Evolutionary conservation across 2,329 filamentous ascomycete genomes (phyloP).

Genomic region (Fusarium napiforme): DNA sequence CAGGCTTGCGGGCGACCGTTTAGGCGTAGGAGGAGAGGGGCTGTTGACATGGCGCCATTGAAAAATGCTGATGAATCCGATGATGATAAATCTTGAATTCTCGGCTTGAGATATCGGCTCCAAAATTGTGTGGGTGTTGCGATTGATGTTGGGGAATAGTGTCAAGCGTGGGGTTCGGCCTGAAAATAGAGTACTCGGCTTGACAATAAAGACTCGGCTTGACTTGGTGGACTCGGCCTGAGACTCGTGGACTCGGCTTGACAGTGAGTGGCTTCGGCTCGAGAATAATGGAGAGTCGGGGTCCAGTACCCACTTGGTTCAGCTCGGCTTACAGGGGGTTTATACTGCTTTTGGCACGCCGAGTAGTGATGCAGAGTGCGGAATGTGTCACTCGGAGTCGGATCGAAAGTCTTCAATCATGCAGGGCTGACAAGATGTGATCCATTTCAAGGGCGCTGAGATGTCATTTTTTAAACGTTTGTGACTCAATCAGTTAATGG

Average conservation of each 20-base stretch:
- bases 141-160: not conserved
- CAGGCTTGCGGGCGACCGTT: constrained; percentile 47
- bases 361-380: constrained; percentile 2
- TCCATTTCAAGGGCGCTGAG: constrained; percentile 27
- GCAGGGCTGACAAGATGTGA: constrained; percentile 34
- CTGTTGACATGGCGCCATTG: constrained; percentile 25
- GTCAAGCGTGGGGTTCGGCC: not conserved
- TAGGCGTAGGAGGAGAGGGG: constrained; percentile 40
- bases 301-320: constrained; percentile 16
- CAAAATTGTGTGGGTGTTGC: not conserved
- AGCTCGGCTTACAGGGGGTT: constrained; percentile 35
- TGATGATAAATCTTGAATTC: constrained; percentile 18
- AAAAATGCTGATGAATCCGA: constrained; percentile 12
- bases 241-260: not conserved
- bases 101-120: constrained; percentile 21
- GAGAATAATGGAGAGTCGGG: not conserved
- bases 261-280: not conserved
- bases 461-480: not conserved
- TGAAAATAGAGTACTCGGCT: constrained; percentile 2
- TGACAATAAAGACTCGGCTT: constrained; percentile 12
- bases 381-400: constrained; percentile 37
- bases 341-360: constrained; percentile 3
- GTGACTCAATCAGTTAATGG: constrained; percentile 37
- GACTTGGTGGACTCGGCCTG: not conserved
- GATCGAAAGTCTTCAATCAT: not conserved